phyloP scores from a whole-genome alignment of 495 filamentous ascomycete genomes.

The Rhypophila decipiens region DNA sequence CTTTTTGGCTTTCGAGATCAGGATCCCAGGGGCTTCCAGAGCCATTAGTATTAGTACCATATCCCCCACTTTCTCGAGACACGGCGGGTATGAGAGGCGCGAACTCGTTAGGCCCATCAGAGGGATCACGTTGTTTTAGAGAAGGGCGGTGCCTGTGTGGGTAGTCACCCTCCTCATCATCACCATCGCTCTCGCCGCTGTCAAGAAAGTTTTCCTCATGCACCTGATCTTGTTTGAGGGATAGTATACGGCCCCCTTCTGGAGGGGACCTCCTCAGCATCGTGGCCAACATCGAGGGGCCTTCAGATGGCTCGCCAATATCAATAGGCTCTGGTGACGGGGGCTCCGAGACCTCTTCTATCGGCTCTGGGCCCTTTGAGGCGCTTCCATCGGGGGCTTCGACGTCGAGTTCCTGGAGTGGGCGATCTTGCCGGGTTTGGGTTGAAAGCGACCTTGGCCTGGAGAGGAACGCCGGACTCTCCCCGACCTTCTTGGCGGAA shows the following conservation, averaged over 20 bases:
- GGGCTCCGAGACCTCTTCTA: conserved; percentile 59
- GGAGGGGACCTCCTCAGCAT: conserved; percentile 55
- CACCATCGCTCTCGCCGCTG: conserved; percentile 13
- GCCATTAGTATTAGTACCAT: conserved; percentile 14
- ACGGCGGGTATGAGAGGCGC: conserved; percentile 30
- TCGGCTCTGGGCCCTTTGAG: conserved; percentile 30
- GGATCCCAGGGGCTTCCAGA: conserved; percentile 9
- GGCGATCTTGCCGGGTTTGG: conserved; percentile 10
- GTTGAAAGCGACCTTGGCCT: conserved; percentile 28
- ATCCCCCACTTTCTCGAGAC: conserved; percentile 18
- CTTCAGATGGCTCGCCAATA: conserved; percentile 25
- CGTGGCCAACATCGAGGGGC: conserved; percentile 55
- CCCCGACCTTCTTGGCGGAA: conserved; percentile 49
- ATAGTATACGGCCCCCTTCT: conserved; percentile 13
- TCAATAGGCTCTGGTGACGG: conserved; percentile 38
- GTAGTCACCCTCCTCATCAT: conserved; percentile 1
- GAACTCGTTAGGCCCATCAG: conserved; percentile 23
- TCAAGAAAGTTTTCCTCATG: conserved; percentile 17
- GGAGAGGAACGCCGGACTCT: conserved; percentile 33
- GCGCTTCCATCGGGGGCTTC: conserved; percentile 8
- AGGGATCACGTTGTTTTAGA: conserved; percentile 2
- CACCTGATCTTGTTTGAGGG: conserved; percentile 7
- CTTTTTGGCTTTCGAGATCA: conserved; percentile 40
- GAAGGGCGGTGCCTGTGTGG: conserved; percentile 4
- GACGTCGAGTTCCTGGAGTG: conserved; percentile 11